Evolutionary conservation across 208 protist genomes (phyloP).

Genomic region (Wallacemonas sp.): DNA sequence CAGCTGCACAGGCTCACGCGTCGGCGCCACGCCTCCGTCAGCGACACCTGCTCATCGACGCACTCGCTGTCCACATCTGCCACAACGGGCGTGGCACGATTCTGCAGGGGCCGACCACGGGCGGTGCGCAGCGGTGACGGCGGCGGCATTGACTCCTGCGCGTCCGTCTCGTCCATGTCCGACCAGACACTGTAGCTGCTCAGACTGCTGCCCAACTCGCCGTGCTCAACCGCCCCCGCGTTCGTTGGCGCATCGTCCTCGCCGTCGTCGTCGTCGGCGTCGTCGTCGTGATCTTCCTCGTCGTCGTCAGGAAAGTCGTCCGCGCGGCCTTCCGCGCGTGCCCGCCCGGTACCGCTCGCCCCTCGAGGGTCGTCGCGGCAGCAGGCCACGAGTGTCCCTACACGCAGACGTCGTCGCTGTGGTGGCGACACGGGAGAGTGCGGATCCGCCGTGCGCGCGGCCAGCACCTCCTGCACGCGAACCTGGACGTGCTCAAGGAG

Average conservation of each 20-base stretch:
- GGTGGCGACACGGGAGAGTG: too few species aligned
- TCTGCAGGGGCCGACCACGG: too few species aligned
- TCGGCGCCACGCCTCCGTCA: constrained; percentile 4
- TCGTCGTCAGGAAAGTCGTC: background rate
- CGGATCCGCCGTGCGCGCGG: too few species aligned
- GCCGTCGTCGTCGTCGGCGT: background rate
- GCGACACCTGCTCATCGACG: background rate
- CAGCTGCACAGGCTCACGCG: background rate
- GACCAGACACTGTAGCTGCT: constrained; percentile 7
- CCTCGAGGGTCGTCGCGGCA: constrained; percentile 5
- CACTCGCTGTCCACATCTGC: constrained; percentile 21
- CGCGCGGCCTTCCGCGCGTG: background rate
- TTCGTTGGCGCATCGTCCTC: background rate
- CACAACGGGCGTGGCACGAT: too few species aligned
- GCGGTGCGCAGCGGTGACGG: too few species aligned
- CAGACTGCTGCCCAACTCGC: constrained; percentile 5
- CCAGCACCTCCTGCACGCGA: constrained; percentile 21
- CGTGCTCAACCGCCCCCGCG: constrained; percentile 4
- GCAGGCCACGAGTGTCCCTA: constrained; percentile 18
- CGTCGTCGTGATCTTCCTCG: background rate
- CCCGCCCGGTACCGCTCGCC: background rate
- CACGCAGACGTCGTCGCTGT: constrained; percentile 13
- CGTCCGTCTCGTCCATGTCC: constrained; percentile 7
- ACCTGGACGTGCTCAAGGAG: constrained; percentile 22
- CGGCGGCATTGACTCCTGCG: too few species aligned